These are phyloP conservation scores for Barnettozyma pratensis DNA, from an alignment of 805 yeast genomes.

Conservation along the genomic window DNA sequence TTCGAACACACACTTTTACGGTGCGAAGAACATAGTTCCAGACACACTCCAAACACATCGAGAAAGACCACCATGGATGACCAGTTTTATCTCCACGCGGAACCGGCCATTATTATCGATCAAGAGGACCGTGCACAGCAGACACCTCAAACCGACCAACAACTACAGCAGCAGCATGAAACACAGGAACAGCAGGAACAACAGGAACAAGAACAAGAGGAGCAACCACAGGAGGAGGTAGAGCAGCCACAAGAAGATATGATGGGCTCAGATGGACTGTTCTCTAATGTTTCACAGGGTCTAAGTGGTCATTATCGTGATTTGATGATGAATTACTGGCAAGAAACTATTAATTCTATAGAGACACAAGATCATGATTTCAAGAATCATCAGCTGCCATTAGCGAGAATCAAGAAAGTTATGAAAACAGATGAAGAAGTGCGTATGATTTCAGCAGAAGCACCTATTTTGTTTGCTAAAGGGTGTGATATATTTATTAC, in stretches of 20 bases:
- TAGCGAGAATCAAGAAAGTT: slow-evolving; percentile 94
- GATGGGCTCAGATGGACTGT: slow-evolving; percentile 54
- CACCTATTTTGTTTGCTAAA: slow-evolving; percentile 94
- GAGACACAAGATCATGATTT: slow-evolving; percentile 86
- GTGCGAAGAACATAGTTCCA: neutral
- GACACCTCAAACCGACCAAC: neutral
- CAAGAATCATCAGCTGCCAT: slow-evolving; percentile 89
- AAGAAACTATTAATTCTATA: slow-evolving; percentile 84
- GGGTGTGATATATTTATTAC: slow-evolving; percentile 98
- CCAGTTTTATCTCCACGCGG: slow-evolving; percentile 17
- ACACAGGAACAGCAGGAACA: slow-evolving; percentile 6
- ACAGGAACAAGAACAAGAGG: slow-evolving; percentile 11
- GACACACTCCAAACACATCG: neutral
- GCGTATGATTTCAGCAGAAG: slow-evolving; percentile 96
- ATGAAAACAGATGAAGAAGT: slow-evolving; percentile 98
- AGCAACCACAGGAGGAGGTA: slow-evolving; percentile 18
- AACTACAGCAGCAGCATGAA: slow-evolving; percentile 3
- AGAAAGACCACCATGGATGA: slow-evolving; percentile 12
- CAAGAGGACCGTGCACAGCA: slow-evolving; percentile 6
- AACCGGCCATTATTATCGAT: slow-evolving; percentile 18
- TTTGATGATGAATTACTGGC: slow-evolving; percentile 96
- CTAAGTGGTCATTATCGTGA: slow-evolving; percentile 75
- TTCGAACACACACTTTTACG: neutral
- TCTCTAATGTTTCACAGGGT: slow-evolving; percentile 91
- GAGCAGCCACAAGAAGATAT: slow-evolving; percentile 30